Evolutionary conservation across 192 early-diverging fungal genomes (phyloP).

Genomic region (Coemansia sp.): DNA sequence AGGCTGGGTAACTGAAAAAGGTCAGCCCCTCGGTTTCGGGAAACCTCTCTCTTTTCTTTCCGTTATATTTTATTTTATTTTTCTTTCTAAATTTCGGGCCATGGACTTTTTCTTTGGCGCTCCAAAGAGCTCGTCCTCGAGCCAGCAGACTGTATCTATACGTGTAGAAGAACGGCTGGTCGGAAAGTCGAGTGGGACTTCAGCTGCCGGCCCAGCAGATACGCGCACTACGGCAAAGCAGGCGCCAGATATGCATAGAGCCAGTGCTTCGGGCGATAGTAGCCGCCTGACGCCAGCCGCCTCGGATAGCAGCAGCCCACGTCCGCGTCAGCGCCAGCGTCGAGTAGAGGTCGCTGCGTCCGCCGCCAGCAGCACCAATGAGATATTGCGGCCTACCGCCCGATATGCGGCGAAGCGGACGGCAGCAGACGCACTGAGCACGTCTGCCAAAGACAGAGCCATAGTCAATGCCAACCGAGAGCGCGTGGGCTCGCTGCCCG

Average conservation of each 20-base stretch:
- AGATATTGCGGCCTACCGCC: constrained; percentile 4
- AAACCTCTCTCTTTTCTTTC: background rate
- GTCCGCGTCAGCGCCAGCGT: constrained; percentile 1
- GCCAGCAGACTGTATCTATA: constrained; percentile 31
- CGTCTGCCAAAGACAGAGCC: constrained; percentile 20
- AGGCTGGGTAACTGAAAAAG: too few species aligned
- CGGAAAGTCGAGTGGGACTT: background rate
- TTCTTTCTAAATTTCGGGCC: background rate
- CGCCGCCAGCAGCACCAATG: background rate
- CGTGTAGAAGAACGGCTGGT: constrained; percentile 39
- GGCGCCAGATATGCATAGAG: background rate
- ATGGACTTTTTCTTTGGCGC: constrained; percentile 54
- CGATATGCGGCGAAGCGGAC: constrained; percentile 7
- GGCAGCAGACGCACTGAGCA: background rate
- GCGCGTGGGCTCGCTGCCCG: constrained; percentile 43
- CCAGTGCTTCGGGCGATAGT: background rate
- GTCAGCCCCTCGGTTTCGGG: background rate
- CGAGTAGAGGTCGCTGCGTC: background rate
- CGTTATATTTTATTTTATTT: background rate
- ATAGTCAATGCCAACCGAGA: constrained; percentile 45
- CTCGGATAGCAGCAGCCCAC: background rate
- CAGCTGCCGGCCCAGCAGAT: background rate
- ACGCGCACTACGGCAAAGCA: background rate
- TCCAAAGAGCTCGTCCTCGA: constrained; percentile 6
- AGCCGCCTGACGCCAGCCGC: background rate